These are phyloP conservation scores for Starmerella sirachaensis DNA, from an alignment of 805 yeast species.

Conservation along the genomic window DNA sequence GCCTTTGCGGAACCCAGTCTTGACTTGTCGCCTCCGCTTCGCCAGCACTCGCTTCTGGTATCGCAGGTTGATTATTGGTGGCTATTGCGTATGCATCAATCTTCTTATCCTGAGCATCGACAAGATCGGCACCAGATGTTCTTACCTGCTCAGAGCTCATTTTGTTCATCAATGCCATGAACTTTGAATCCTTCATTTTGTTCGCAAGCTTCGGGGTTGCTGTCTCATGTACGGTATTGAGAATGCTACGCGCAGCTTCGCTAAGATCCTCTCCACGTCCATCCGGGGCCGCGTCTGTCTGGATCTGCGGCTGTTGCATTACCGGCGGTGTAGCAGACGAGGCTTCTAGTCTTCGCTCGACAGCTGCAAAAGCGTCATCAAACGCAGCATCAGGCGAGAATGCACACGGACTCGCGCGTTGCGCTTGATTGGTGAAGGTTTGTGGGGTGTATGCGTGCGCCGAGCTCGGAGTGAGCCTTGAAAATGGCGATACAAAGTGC, in stretches of 20 bases:
- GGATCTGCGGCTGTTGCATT: slow-evolving; percentile 1
- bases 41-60: too few species aligned
- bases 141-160: slow-evolving; percentile 13
- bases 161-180: slow-evolving; percentile 19
- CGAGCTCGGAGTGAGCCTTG: background rate
- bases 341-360: slow-evolving; percentile 14
- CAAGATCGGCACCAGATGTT: slow-evolving; percentile 12
- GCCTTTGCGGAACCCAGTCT: too few species aligned
- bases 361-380: slow-evolving; percentile 18
- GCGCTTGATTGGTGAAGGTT: background rate
- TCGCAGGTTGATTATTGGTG: too few species aligned
- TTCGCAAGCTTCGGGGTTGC: slow-evolving; percentile 12
- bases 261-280: slow-evolving; percentile 14
- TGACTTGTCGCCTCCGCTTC: too few species aligned
- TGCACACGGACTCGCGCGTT: slow-evolving; percentile 1
- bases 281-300: background rate
- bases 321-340: slow-evolving; percentile 6
- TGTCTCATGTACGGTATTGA: slow-evolving; percentile 11
- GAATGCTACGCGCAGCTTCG: slow-evolving; percentile 16
- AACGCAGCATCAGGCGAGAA: slow-evolving; percentile 4
- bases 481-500: background rate
- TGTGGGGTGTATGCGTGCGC: slow-evolving; percentile 4
- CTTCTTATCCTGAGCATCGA: slow-evolving; percentile 1
- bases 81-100: slow-evolving; percentile 7
- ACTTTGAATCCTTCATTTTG: slow-evolving; percentile 19